Base-by-base conservation (phyloP, 495 filamentous ascomycete genomes). In the Chlorociboria aeruginascens region DNA sequence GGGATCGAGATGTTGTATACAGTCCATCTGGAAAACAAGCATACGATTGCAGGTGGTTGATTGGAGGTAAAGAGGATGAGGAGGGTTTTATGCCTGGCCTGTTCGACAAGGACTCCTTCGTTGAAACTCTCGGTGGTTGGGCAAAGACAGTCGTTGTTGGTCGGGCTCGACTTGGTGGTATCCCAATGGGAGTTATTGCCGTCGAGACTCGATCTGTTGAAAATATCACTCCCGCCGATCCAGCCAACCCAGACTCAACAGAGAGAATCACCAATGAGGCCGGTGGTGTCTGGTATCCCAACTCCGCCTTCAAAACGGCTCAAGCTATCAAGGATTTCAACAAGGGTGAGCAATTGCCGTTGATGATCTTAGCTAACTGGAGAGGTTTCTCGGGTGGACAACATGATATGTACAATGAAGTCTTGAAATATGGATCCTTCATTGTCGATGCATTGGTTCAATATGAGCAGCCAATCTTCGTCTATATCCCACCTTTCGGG, bases 311-410 rank as follows among this genome's bases (percentile, higher is more conserved):
- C 78, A 98, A 98, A 83, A 98, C 92, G 45, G 93, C 92, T 13
- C 92, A 98, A 63, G 92, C 92, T 47, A 92, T 98, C 65, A 86
- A 81, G 53, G 92, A 98, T 76, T 98, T 98, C 79, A 98, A 96
- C 81, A 79, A 93, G 56, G 92, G 92, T 63, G 92, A 98, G 68
- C 92, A 97, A 73, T 77, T 98, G 51, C 92, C 92, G 38, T 73
- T 98, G 50, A 96, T 98, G 88, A 97, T 98, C 67, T 77, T 98
- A 40, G 92, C 92, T 65, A 98, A 98, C 76, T 98, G 92, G 92
- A 78, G 92, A 76, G 92, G 92, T 69, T 98, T 98, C 85, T 96
- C 92, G 47, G 92, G 92, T 72, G 92, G 92, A 43, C 92, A 98
- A 69, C 86, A 89, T 58, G 92, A 98, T 66, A 98, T 98, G 92